Evolutionary conservation across 164 flowering plant genomes (phyloP).

Genomic region (Stephania cephalantha): DNA sequence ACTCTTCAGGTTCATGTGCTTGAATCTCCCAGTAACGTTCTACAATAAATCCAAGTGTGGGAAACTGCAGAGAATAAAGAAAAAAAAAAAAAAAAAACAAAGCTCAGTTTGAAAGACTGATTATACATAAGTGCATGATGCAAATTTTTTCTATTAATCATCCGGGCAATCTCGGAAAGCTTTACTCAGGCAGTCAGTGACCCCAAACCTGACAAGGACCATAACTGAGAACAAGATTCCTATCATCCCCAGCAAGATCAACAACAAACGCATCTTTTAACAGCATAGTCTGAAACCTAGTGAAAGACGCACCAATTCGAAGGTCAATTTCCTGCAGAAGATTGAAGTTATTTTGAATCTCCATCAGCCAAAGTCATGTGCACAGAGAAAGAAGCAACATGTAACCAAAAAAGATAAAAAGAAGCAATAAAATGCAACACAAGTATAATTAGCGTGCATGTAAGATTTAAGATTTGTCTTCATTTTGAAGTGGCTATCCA

Average conservation of each 20-base stretch:
- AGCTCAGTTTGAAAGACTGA: background rate
- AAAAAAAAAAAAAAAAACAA: background rate
- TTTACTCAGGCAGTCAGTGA: background rate
- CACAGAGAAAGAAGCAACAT: too few species aligned
- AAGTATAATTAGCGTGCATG: background rate
- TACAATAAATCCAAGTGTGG: constrained; percentile 94
- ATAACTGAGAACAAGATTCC: constrained; percentile 73
- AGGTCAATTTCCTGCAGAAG: constrained; percentile 82
- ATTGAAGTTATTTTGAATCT: background rate
- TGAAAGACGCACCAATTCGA: constrained; percentile 96
- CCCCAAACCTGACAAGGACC: constrained; percentile 93
- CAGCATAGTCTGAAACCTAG: constrained; percentile 95
- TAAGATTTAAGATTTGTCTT: background rate
- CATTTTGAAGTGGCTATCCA: background rate
- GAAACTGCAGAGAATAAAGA: constrained; percentile 48
- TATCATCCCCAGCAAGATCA: constrained; percentile 52
- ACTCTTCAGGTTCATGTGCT: constrained; percentile 94
- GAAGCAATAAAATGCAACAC: background rate
- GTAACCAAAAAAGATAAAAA: background rate
- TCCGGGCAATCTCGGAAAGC: background rate
- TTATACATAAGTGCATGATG: background rate
- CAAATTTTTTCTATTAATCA: background rate
- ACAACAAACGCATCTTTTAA: constrained; percentile 70
- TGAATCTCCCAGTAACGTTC: constrained; percentile 96
- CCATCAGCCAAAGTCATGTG: background rate